These are phyloP conservation scores for Sungouiella thailandica DNA, from an alignment of 805 yeast species.

Conservation along the genomic window DNA sequence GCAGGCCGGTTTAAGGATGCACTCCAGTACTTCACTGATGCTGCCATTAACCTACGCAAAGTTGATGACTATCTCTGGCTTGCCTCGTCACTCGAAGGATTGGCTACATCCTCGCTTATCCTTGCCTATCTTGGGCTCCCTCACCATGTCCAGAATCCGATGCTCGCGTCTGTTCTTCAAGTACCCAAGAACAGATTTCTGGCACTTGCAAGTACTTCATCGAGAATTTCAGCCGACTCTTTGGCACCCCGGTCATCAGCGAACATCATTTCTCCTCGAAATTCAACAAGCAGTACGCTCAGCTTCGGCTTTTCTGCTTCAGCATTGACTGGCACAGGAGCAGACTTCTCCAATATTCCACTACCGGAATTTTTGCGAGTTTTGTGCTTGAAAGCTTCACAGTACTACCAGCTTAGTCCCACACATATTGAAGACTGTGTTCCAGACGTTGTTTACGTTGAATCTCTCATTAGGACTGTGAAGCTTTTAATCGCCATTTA, in stretches of 20 bases:
- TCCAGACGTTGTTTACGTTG: constrained; percentile 77
- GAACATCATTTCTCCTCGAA: constrained; percentile 26
- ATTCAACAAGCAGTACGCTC: constrained; percentile 24
- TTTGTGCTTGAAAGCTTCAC: constrained; percentile 23
- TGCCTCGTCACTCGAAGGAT: constrained; percentile 80
- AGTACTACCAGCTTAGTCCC: constrained; percentile 40
- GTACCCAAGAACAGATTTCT: constrained; percentile 21
- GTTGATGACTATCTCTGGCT: constrained; percentile 81
- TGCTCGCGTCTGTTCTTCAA: constrained; percentile 30
- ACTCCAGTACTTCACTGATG: constrained; percentile 66
- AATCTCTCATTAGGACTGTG: constrained; percentile 58
- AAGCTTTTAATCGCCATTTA: constrained; percentile 54
- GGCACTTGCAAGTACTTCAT: constrained; percentile 28
- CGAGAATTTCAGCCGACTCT: constrained; percentile 41
- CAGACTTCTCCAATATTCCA: constrained; percentile 26
- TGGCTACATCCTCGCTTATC: constrained; percentile 61
- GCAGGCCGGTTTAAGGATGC: constrained; percentile 80
- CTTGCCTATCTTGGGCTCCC: constrained; percentile 53
- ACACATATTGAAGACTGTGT: constrained; percentile 65
- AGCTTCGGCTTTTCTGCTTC: constrained; percentile 21
- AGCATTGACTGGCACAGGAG: constrained; percentile 1
- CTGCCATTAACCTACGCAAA: constrained; percentile 52
- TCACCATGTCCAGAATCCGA: constrained; percentile 41
- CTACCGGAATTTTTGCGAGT: constrained; percentile 30
- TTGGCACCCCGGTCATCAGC: not conserved